Percentiles rank a stretch among this genome's conserved stretches.
phyloP scores from a whole-genome alignment of 75 land plant genomes.

The Pinus albicaulis region DNA sequence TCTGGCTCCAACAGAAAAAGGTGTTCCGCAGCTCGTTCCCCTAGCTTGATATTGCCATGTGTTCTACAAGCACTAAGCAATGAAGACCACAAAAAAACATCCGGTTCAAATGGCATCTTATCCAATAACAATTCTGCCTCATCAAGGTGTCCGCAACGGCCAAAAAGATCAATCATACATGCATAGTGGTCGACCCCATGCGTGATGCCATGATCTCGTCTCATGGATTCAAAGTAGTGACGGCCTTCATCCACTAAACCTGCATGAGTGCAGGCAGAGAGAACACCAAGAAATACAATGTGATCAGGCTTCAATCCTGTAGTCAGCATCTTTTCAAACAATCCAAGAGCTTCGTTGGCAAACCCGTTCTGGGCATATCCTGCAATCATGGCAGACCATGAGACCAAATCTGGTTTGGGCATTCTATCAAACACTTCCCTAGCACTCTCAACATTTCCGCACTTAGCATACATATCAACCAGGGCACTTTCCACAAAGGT shows the following conservation, averaged over 20 bases:
- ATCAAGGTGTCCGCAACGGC: constrained; percentile 45
- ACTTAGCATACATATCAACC: constrained; percentile 62
- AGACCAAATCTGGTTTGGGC: constrained; percentile 25
- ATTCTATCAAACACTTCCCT: constrained; percentile 25
- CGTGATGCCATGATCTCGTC: constrained; percentile 23
- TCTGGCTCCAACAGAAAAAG: constrained; percentile 44
- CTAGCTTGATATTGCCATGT: constrained; percentile 39
- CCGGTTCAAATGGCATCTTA: constrained; percentile 21
- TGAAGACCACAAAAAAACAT: constrained; percentile 39
- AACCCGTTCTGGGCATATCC: constrained; percentile 45
- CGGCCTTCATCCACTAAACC: constrained; percentile 54
- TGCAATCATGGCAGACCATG: constrained; percentile 57
- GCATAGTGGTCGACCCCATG: constrained; percentile 51
- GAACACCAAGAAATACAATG: constrained; percentile 45
- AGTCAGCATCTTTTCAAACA: constrained; percentile 40
- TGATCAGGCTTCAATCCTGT: constrained; percentile 44
- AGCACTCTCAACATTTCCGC: constrained; percentile 38
- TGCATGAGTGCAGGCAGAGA: constrained; percentile 55
- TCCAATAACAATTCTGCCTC: constrained; percentile 30
- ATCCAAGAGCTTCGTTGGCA: constrained; percentile 34
- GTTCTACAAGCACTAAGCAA: constrained; percentile 45
- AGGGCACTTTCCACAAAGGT: constrained; percentile 42
- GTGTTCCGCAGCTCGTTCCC: constrained; percentile 30
- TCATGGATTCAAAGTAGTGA: constrained; percentile 35
- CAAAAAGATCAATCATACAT: constrained; percentile 64